Percentiles rank a stretch among this genome's conserved stretches.
Conservation (phyloP, 352 stramenopile species). For the Globisporangium paroecandrum region DNA sequence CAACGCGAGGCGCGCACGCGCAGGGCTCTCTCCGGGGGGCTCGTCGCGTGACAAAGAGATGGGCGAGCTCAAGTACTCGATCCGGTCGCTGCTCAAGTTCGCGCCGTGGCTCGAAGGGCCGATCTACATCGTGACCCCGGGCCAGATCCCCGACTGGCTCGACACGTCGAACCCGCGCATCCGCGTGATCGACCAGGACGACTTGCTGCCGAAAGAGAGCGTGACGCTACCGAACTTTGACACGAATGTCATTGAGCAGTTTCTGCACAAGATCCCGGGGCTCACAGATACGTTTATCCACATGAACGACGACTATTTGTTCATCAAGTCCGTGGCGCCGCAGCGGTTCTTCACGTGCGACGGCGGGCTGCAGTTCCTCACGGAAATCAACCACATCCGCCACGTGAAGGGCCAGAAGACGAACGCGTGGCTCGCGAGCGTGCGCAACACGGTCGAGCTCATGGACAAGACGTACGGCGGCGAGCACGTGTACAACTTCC, state of each 20-base stretch:
- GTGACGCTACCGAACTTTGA: slow-evolving; percentile 68
- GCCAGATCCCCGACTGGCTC: slow-evolving; percentile 81
- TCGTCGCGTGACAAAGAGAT: slow-evolving; percentile 81
- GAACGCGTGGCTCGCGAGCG: slow-evolving; percentile 74
- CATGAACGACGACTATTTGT: slow-evolving; percentile 89
- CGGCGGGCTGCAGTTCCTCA: slow-evolving; percentile 65
- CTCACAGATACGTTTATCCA: slow-evolving; percentile 89
- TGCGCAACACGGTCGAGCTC: slow-evolving; percentile 73
- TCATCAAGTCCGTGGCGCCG: slow-evolving; percentile 73
- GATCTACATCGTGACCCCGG: slow-evolving; percentile 82
- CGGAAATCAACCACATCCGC: slow-evolving; percentile 82
- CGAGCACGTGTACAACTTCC: slow-evolving; percentile 83
- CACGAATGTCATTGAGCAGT: slow-evolving; percentile 87
- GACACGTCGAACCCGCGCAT: slow-evolving; percentile 68
- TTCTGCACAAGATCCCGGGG: slow-evolving; percentile 79
- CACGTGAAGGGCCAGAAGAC: slow-evolving; percentile 56
- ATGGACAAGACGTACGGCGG: slow-evolving; percentile 72
- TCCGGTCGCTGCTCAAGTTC: slow-evolving; percentile 79
- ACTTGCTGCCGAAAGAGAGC: slow-evolving; percentile 59
- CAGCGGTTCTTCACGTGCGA: slow-evolving; percentile 87
- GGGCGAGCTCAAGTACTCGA: slow-evolving; percentile 84
- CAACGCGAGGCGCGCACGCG: slow-evolving; percentile 51
- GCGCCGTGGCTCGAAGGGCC: slow-evolving; percentile 72
- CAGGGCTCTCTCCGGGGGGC: slow-evolving; percentile 51
- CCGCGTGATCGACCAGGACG: slow-evolving; percentile 71